Evolutionary conservation across 208 protist species (phyloP), one percentile per base, ranked within the genome.

Genomic region (Leishmania turanica): DNA sequence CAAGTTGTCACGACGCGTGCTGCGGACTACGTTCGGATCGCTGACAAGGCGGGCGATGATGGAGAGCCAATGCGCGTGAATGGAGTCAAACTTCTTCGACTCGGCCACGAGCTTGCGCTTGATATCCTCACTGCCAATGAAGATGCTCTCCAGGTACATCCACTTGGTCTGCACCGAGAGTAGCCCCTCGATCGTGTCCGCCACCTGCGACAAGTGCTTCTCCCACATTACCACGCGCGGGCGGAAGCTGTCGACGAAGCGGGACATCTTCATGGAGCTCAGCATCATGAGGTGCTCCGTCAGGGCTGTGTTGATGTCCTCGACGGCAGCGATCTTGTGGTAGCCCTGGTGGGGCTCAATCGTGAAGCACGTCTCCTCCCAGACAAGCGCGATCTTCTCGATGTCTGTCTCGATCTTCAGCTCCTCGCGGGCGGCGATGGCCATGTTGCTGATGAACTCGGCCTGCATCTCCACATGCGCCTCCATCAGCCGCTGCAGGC

Each of bases 101-200:
- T 99, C 98, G 13, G 92, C 91, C 4, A 98, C 98, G 37, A 99
- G 92, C 91, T 99, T 99, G 60, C 96, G 96, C 73, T 99, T 98
- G 87, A 99, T 99, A 87, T 99, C 98, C 77, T 99, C 98, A 75
- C 92, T 96, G 60, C 97, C 97, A 37, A 99, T 93, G 80, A 99
- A 99, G 65, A 99, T 99, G 89, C 98, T 99, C 83, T 99, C 96
- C 15, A 99, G 90, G 89, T 99, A 99, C 92, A 99, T 98, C 98
- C 98, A 99, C 87, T 98, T 96, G 24, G 93, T 97, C 87, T 99
- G 98, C 49, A 99, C 97, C 7, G 88, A 89, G 24, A 99, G 87
- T 66, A 99, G 86, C 9, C 91, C 84, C 77, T 99, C 98, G 64
- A 99, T 95, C 13, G 93, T 98, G 88, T 99, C 98, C 0, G 96